Evolutionary conservation across 805 yeast species (phyloP).

Genomic region (Babjeviella inositovora): DNA sequence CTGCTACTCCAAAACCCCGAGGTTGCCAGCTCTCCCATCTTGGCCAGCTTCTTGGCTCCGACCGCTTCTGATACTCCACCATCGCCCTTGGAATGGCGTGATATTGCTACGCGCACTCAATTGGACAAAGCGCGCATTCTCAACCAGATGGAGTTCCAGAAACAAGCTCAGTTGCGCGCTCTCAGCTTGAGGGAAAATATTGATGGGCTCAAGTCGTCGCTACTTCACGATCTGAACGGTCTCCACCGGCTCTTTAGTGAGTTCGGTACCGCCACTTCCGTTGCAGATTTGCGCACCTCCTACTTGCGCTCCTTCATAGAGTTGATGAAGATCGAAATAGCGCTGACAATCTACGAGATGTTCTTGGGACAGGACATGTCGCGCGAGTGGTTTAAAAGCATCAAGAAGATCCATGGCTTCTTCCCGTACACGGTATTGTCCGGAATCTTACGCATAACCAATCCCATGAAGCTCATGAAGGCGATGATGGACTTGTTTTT

Average conservation of each 20-base stretch:
- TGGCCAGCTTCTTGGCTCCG: conserved; percentile 35
- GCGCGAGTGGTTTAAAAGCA: conserved; percentile 55
- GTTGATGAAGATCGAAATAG: conserved; percentile 71
- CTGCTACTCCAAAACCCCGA: conserved; percentile 35
- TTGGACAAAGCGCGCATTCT: conserved; percentile 42
- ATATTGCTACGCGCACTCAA: conserved; percentile 37
- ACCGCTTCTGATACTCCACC: conserved; percentile 18
- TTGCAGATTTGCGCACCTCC: conserved; percentile 49
- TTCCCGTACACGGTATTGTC: conserved; percentile 73
- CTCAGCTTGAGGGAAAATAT: conserved; percentile 36
- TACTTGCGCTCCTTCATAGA: conserved; percentile 56
- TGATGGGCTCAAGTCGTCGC: conserved; percentile 36
- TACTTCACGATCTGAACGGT: conserved; percentile 30
- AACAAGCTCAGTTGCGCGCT: conserved; percentile 45
- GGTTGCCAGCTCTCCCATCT: conserved; percentile 30
- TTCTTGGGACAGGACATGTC: conserved; percentile 75
- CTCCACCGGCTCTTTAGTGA: conserved; percentile 48
- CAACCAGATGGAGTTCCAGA: conserved; percentile 60
- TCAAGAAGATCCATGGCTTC: conserved; percentile 53
- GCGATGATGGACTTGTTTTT: conserved; percentile 68
- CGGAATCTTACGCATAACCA: conserved; percentile 66
- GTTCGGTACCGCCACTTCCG: conserved; percentile 33
- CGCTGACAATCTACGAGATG: conserved; percentile 70
- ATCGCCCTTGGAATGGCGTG: conserved; percentile 26
- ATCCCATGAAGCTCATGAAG: conserved; percentile 75